Conservation (phyloP, 2,329 filamentous ascomycete genomes). For the Triangularia verruculosa region DNA sequence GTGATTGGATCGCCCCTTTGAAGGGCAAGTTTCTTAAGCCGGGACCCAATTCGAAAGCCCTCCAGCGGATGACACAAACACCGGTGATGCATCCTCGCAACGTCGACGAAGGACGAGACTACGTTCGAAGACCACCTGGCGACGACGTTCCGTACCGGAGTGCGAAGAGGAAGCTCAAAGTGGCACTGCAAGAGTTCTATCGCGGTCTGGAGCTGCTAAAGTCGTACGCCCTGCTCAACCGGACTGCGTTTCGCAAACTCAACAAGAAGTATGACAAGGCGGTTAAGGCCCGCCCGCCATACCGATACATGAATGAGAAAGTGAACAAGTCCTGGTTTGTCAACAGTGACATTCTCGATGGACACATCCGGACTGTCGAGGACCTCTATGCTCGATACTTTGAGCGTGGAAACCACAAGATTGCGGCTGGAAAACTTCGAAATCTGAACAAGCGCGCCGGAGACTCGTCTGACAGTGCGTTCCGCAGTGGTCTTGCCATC, state of each 20-base stretch:
- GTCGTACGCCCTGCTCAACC: slow-evolving; percentile 83
- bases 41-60: slow-evolving; percentile 59
- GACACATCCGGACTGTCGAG: slow-evolving; percentile 75
- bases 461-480: slow-evolving; percentile 56
- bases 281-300: slow-evolving; percentile 70
- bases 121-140: slow-evolving; percentile 47
- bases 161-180: slow-evolving; percentile 88
- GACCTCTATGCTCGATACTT: slow-evolving; percentile 95
- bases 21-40: slow-evolving; percentile 53
- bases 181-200: slow-evolving; percentile 90
- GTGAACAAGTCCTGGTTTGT: slow-evolving; percentile 92
- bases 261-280: slow-evolving; percentile 99
- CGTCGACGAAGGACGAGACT: slow-evolving; percentile 44
- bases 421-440: slow-evolving; percentile 83
- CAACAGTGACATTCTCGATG: slow-evolving; percentile 78
- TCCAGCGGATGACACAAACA: slow-evolving; percentile 53
- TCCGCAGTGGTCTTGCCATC: slow-evolving; percentile 63
- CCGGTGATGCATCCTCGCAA: slow-evolving; percentile 38
- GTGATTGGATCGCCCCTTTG: slow-evolving; percentile 52
- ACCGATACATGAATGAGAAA: slow-evolving; percentile 85
- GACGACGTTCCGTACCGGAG: slow-evolving; percentile 76
- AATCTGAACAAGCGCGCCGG: slow-evolving; percentile 60
- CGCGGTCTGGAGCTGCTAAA: slow-evolving; percentile 88
- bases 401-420: slow-evolving; percentile 87
- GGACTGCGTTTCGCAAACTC: slow-evolving; percentile 92